phyloP scores from a whole-genome alignment of 371 early-diverging fungal species.

The Mucor sp. region DNA sequence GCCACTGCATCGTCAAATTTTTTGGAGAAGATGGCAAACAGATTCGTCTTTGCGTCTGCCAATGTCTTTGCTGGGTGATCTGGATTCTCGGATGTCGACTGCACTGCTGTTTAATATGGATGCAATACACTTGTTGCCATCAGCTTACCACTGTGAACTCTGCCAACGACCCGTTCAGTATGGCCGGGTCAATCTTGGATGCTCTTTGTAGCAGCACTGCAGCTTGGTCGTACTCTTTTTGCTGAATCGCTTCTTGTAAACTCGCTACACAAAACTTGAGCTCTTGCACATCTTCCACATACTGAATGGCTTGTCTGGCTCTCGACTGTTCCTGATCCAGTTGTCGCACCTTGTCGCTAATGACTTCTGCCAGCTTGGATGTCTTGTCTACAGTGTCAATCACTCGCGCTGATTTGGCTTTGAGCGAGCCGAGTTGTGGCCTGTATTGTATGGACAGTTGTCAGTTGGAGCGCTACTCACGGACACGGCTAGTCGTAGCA shows the following conservation, averaged over 20 bases:
- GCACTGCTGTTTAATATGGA: background rate
- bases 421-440: conserved; percentile 60
- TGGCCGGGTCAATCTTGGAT: conserved; percentile 57
- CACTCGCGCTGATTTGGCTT: conserved; percentile 55
- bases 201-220: conserved; percentile 72
- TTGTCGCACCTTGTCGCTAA: conserved; percentile 81
- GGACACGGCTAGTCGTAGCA: background rate
- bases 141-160: conserved; percentile 59
- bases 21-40: conserved; percentile 70
- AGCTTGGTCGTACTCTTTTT: conserved; percentile 77
- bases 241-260: conserved; percentile 70
- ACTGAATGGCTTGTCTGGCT: conserved; percentile 67
- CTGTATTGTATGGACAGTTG: conserved; percentile 33
- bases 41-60: conserved; percentile 56
- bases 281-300: conserved; percentile 78
- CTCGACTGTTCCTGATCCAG: conserved; percentile 82
- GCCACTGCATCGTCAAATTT: conserved; percentile 83
- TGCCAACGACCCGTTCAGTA: conserved; percentile 77
- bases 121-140: background rate
- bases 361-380: conserved; percentile 73
- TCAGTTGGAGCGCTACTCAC: background rate
- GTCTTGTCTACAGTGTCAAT: conserved; percentile 68
- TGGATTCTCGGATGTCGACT: conserved; percentile 65
- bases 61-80: conserved; percentile 70
- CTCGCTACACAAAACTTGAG: conserved; percentile 74